Percentiles rank a stretch among this genome's conserved stretches.
Conservation (phyloP, 805 yeast species). For the Barnettozyma pratensis region DNA sequence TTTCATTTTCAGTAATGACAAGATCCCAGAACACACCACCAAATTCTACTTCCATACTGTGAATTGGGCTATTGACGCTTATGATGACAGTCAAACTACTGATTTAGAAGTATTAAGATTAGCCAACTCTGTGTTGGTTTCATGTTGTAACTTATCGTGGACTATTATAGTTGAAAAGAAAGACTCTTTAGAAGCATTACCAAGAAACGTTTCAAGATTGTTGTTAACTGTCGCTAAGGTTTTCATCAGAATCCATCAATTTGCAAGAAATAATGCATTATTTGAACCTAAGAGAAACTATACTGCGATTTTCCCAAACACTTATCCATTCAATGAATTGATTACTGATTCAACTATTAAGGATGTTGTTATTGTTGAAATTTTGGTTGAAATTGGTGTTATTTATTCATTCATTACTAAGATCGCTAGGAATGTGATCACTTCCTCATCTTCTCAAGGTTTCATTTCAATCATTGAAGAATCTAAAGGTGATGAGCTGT, state of each 20-base stretch:
- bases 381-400: slow-evolving; percentile 62
- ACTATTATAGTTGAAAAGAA: slow-evolving; percentile 29
- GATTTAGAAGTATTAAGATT: slow-evolving; percentile 60
- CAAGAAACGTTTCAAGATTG: slow-evolving; percentile 45
- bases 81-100: slow-evolving; percentile 34
- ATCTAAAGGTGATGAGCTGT: slow-evolving; percentile 32
- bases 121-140: slow-evolving; percentile 53
- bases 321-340: slow-evolving; percentile 56
- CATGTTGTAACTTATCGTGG: slow-evolving; percentile 39
- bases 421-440: slow-evolving; percentile 34
- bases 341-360: slow-evolving; percentile 73
- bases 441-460: slow-evolving; percentile 39
- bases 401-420: slow-evolving; percentile 53
- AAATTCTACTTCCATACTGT: slow-evolving; percentile 42
- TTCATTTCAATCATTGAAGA: slow-evolving; percentile 34
- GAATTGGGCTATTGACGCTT: slow-evolving; percentile 54
- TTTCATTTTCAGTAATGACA: slow-evolving; percentile 24
- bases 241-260: slow-evolving; percentile 48
- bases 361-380: slow-evolving; percentile 65
- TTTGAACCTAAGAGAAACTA: slow-evolving; percentile 59
- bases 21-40: slow-evolving; percentile 32
- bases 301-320: slow-evolving; percentile 63
- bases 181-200: slow-evolving; percentile 31
- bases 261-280: slow-evolving; percentile 33
- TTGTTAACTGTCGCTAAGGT: slow-evolving; percentile 49